Evolutionary conservation across 148 eudicot genomes (phyloP).

Genomic region (Vaccinium macrocarpon): DNA sequence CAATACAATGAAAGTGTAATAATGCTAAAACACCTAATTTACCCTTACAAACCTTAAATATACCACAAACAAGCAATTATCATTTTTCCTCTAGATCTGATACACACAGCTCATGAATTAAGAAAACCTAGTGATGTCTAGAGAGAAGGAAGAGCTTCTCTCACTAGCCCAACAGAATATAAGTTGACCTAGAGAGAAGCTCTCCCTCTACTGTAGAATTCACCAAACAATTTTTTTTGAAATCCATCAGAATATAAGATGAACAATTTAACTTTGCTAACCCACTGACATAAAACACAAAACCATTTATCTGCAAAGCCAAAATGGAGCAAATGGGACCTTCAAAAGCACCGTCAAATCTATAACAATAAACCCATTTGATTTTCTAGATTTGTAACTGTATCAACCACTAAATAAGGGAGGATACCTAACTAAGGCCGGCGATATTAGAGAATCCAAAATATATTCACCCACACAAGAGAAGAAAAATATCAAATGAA

Average conservation of each 20-base stretch:
- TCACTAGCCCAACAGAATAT: neutral
- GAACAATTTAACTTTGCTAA: neutral
- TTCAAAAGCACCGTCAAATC: constrained; percentile 16
- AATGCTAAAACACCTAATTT: no score
- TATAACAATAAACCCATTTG: constrained; percentile 32
- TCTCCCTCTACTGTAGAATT: neutral
- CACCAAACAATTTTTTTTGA: neutral
- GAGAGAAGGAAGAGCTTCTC: neutral
- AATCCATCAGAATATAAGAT: neutral
- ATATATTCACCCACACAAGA: no score
- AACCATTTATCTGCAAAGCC: neutral
- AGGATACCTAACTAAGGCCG: constrained; percentile 40
- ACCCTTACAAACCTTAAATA: no score
- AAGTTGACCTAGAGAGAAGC: neutral
- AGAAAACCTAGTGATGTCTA: neutral
- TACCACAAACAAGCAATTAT: no score
- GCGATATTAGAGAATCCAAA: neutral
- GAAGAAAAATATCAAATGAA: no score
- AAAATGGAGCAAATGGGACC: constrained; percentile 33
- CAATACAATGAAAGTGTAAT: no score
- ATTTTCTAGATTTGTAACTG: constrained; percentile 44
- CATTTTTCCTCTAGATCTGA: no score
- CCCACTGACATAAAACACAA: neutral
- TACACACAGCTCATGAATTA: no score
- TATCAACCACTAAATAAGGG: constrained; percentile 26